Evolutionary conservation across 768 basidiomycete species (phyloP).

Genomic region (Termitomyces sp.): DNA sequence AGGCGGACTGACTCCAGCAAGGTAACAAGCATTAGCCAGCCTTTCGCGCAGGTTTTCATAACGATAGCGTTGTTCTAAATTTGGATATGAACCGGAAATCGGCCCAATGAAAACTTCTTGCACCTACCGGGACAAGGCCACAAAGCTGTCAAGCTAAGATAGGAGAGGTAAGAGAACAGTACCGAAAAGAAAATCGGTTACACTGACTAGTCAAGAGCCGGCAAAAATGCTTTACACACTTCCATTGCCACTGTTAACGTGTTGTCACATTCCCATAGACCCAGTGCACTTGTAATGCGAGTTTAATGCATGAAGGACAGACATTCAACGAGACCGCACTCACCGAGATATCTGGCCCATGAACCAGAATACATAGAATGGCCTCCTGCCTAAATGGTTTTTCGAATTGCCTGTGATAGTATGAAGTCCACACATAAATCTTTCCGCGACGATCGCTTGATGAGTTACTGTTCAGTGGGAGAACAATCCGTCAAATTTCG

Average conservation of each 20-base stretch:
- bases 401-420: conserved; percentile 51
- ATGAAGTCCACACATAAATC: conserved; percentile 53
- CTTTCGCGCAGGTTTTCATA: conserved; percentile 41
- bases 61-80: conserved; percentile 44
- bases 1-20: conserved; percentile 40
- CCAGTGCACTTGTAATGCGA: conserved; percentile 36
- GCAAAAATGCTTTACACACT: conserved; percentile 53
- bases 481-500: conserved; percentile 1
- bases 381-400: conserved; percentile 47
- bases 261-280: conserved; percentile 57
- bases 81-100: neutral
- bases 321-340: conserved; percentile 9
- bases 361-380: conserved; percentile 72
- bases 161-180: conserved; percentile 7
- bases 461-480: conserved; percentile 41
- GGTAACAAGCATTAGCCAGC: conserved; percentile 38
- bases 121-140: conserved; percentile 61
- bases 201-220: conserved; percentile 50
- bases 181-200: conserved; percentile 8
- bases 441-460: conserved; percentile 53
- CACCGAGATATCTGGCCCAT: conserved; percentile 64
- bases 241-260: conserved; percentile 55
- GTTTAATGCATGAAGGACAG: too few species aligned
- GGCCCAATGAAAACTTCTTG: neutral
- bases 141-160: conserved; percentile 39